Evolutionary conservation across 495 filamentous ascomycete genomes (phyloP).

Genomic region (Talaromyces trachyspermus): DNA sequence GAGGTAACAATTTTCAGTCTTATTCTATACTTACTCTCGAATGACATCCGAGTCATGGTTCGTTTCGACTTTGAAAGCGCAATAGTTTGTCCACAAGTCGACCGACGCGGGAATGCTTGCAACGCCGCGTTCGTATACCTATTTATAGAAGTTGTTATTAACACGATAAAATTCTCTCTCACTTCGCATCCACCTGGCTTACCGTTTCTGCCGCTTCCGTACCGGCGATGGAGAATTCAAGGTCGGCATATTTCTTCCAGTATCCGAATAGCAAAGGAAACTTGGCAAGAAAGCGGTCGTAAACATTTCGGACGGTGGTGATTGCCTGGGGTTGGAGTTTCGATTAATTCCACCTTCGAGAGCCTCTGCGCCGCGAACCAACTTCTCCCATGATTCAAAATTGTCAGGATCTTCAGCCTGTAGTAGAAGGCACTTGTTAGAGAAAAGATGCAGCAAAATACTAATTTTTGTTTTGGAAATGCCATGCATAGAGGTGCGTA

Average conservation of each 20-base stretch:
- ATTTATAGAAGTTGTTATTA: background rate
- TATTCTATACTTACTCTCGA: slow-evolving; percentile 90
- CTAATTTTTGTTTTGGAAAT: too few species aligned
- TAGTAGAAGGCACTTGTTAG: slow-evolving; percentile 4
- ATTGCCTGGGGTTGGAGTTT: slow-evolving; percentile 96
- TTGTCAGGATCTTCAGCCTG: slow-evolving; percentile 74
- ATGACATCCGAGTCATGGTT: slow-evolving; percentile 90
- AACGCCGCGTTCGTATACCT: slow-evolving; percentile 94
- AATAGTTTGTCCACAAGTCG: slow-evolving; percentile 96
- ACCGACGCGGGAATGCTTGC: slow-evolving; percentile 90
- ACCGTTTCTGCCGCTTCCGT: slow-evolving; percentile 99
- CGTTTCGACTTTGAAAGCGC: slow-evolving; percentile 93
- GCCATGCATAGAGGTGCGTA: slow-evolving; percentile 36
- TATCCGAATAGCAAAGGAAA: slow-evolving; percentile 96
- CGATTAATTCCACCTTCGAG: slow-evolving; percentile 92
- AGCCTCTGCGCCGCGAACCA: slow-evolving; percentile 71
- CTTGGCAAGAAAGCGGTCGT: slow-evolving; percentile 89
- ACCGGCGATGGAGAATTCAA: slow-evolving; percentile 93
- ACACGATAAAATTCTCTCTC: background rate
- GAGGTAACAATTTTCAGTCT: slow-evolving; percentile 34
- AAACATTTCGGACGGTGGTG: slow-evolving; percentile 70
- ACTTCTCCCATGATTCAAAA: slow-evolving; percentile 92
- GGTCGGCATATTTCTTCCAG: slow-evolving; percentile 99
- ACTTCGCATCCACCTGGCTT: too few species aligned
- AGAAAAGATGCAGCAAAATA: background rate